Evolutionary conservation across 2,329 filamentous ascomycete genomes (phyloP), one percentile per base, ranked within the genome.

Genomic region (Cephalotrichum gorgonifer): DNA sequence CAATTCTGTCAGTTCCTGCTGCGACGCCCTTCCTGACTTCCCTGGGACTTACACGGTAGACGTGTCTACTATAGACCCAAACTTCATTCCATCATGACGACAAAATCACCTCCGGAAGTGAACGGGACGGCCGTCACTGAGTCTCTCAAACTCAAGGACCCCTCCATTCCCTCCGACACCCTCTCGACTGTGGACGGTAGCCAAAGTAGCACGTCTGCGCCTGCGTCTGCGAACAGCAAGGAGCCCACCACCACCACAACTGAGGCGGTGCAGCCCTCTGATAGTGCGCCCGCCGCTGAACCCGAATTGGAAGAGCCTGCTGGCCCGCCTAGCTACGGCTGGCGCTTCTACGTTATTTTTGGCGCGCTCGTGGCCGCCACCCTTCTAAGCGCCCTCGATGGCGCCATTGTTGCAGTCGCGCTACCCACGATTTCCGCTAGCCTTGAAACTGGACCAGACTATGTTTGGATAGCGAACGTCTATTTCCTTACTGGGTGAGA

Each of bases 401-500:
- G 47, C 8, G 48, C 54, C 11, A 53, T 56, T 14, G 50, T 60
- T 22, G 45, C 53, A 3, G 57, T 55, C 6, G 54, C 57, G 2
- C 48, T 58, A 23, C 56, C 58, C 2, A 55, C 54, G 20, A 58
- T 59, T 31, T 39, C 53, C 0, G 6, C n/a, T 2, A 48, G 48
- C 2, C 42, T 59, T 2, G 50, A 52, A 5, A 23, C 44, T 2
- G 53, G 54, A 0, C 38, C 39, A 5, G 39, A 45, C 15, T 59
- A 55, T 25, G 43, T 57, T 15, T 60, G 58, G 58, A 48, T 56
- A 12, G 53, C 47, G 6, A 59, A 58, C 23, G 44, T 50, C 41
- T 56, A 52, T 31, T 51, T 58, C 12, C 48, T 57, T 6, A 52
- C 55, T 22, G 47, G 47, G 47, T 49, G n/a, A n/a, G n/a, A n/a